Base-by-base conservation (phyloP, 768 basidiomycete genomes). In the Coprinopsis sp. region DNA sequence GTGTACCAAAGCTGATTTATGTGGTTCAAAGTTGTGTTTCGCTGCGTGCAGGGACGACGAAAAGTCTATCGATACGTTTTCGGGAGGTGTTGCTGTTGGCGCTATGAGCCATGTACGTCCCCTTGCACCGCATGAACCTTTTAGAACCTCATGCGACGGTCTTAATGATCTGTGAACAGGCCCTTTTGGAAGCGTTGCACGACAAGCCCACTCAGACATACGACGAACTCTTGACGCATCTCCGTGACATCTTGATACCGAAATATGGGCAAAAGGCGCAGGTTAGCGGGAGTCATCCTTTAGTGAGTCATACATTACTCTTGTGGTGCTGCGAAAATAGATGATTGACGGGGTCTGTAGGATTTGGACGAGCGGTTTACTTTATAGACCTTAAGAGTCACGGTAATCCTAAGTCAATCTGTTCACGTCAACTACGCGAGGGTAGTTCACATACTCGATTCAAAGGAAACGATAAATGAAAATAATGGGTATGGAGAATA, bases 61-160 rank as follows among this genome's bases (percentile, higher is more conserved):
- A 62, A 87, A 77, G 1, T 86, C 84, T 55, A 80, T 82, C 0
- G 87, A 88, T 58, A 84, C 84, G 1, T 76, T 77, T 37, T 67
- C 74, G 19, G 72, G 70, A 19, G 83, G 82, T n/a, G 67, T 77
- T 4, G 82, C 86, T 0, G 81, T 84, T 5, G 87, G 87, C 2
- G 87, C 87, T 2, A 89, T 89, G 82, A 87, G 84, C 61, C 72
- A 84, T 63, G 86, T 87, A 58, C 37, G 84, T 67, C 6, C 18
- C 31, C 14, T 27, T 22, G 30, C 37, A 18, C 31, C 29, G 45
- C 36, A 2, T 12, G 22, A 4, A 10, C 24, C 25, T 36, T n/a
- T n/a, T n/a, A n/a, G n/a, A n/a, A 10, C 34, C 7, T 10, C 34
- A 10, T 18, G 19, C 18, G 18, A 8, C n/a, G n/a, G n/a, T n/a